Evolutionary conservation across 129 eudicot species (phyloP).

Genomic region (Kitagawia praeruptora): DNA sequence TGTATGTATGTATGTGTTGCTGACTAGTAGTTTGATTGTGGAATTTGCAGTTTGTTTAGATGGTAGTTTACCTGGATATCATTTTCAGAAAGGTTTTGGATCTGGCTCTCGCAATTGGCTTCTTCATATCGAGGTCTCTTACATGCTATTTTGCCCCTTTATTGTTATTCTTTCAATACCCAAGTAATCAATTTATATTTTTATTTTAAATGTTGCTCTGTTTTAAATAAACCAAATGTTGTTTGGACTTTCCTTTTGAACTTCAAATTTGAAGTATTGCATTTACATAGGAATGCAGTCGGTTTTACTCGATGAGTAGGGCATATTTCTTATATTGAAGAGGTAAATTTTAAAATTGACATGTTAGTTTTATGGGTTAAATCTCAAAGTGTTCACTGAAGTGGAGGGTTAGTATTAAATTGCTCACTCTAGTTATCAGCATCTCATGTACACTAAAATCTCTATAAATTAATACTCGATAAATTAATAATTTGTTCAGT

Average conservation of each 20-base stretch:
- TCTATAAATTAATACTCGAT: too few species aligned
- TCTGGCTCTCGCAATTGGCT: slow-evolving; percentile 69
- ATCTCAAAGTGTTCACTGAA: too few species aligned
- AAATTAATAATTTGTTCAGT: too few species aligned
- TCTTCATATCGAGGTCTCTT: slow-evolving; percentile 71
- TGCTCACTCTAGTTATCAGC: too few species aligned
- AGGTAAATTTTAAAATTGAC: too few species aligned
- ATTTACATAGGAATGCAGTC: neutral
- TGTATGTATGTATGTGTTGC: neutral
- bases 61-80: slow-evolving; percentile 82
- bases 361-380: too few species aligned
- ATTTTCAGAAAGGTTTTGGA: slow-evolving; percentile 69
- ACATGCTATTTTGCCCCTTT: neutral
- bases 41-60: slow-evolving; percentile 78
- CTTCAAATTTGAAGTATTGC: neutral
- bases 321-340: too few species aligned
- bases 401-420: too few species aligned
- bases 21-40: neutral
- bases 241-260: neutral
- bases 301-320: too few species aligned
- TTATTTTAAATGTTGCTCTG: neutral
- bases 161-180: neutral
- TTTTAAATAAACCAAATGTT: neutral
- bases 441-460: too few species aligned
- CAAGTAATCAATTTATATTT: neutral